Evolutionary conservation across 192 early-diverging fungal species (phyloP).

Genomic region (Mortierella antarctica): DNA sequence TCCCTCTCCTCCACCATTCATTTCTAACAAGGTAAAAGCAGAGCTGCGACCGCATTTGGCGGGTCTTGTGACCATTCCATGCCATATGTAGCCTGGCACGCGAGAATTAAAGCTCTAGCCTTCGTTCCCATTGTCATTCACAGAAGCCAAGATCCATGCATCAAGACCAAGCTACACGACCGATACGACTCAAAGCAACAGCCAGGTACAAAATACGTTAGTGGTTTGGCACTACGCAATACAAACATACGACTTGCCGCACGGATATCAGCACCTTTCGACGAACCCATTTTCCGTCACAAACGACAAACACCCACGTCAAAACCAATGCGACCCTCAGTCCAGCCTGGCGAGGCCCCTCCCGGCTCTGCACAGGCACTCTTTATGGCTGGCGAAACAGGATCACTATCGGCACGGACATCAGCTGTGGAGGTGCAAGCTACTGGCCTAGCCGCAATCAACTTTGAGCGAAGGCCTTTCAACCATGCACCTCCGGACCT

Average conservation of each 20-base stretch:
- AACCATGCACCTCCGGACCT: not conserved
- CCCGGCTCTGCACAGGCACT: too few species aligned
- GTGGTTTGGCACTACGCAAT: slow-evolving; percentile 25
- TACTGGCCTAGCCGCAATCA: not conserved
- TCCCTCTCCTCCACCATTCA: slow-evolving; percentile 18
- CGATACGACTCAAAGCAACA: slow-evolving; percentile 23
- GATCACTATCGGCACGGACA: too few species aligned
- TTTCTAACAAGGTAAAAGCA: slow-evolving; percentile 35
- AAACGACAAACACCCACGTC: too few species aligned
- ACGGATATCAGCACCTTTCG: not conserved
- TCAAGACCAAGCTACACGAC: not conserved
- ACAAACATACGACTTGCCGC: not conserved
- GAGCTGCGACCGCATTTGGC: not conserved
- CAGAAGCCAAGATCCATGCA: slow-evolving; percentile 32
- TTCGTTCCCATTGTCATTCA: not conserved
- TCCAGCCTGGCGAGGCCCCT: too few species aligned
- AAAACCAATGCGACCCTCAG: too few species aligned
- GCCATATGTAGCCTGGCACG: not conserved
- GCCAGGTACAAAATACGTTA: slow-evolving; percentile 32
- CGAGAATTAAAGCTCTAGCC: not conserved
- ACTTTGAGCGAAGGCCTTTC: not conserved
- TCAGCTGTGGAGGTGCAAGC: too few species aligned
- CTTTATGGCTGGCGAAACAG: too few species aligned
- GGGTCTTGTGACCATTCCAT: not conserved
- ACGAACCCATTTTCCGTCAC: not conserved